Evolutionary conservation across 2,329 filamentous ascomycete species (phyloP), one percentile per base, ranked within the genome.

Genomic region (Fusarium sp.): DNA sequence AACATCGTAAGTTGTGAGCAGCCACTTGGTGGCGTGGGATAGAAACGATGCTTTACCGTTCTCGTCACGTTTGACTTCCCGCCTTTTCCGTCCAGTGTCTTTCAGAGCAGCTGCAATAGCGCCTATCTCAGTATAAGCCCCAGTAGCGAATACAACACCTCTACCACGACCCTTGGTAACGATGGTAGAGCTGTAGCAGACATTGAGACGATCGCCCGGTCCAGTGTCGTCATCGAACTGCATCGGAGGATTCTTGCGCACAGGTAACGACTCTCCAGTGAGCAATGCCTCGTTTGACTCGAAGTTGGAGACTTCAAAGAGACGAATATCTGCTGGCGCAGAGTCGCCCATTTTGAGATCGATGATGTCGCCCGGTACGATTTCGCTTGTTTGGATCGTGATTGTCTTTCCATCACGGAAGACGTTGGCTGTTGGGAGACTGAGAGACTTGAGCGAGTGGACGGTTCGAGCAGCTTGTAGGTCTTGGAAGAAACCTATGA

Each of bases 141-240:
- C 89, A n/a, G 88, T 91, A 15, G 88, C 86, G 63, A 89, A 86
- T 25, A 91, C 89, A 44, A 91, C 85, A 62, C 89, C 89, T 29
- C 82, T 86, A 33, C 86, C 88, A 57, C 89, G 85, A 23, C 89
- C 89, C 70, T 89, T 88, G 19, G 88, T 90, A 51, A 91, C 87
- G 31, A 86, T 89, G 4, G 88, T 89, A 23, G 88, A 89, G 75
- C 88, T 89, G 75, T 88, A 91, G n/a, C 86, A 89, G 64, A 91
- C 86, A 73, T 91, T 91, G 62, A 88, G 84, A 3, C 89, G 85
- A 73, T 91, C 89, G 38, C 89, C 89, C 4, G 82, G 78, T 15
- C 81, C 81, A 0, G 81, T 85, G 29, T 84, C 83, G 2, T 78
- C 76, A 35, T 78, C 71, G 48, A 85, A 84, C 41, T 84, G 82